Conservation (phyloP, 1,284 basidiomycete genomes). For the Cryptococcus sp. region DNA sequence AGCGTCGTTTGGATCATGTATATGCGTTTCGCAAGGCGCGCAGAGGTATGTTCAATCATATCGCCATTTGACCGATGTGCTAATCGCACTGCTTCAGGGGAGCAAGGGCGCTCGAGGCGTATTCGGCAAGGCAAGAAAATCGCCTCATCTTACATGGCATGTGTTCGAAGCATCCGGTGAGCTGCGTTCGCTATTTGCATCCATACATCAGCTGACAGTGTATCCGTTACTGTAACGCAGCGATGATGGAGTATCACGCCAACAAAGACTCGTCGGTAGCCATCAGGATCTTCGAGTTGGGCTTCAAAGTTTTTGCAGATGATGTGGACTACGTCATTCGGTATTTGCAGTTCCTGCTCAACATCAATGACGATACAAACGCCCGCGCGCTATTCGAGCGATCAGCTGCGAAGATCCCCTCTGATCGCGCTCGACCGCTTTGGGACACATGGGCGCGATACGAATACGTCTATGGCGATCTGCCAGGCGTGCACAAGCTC, state of each 20-base stretch:
- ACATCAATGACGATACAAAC: conserved; percentile 96
- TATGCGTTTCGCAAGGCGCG: conserved; percentile 86
- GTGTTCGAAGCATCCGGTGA: conserved; percentile 87
- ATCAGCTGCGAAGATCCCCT: conserved; percentile 64
- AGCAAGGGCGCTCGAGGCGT: conserved; percentile 73
- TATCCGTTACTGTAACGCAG: conserved; percentile 54
- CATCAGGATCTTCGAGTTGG: conserved; percentile 90
- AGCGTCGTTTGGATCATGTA: conserved; percentile 73
- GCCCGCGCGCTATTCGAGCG: conserved; percentile 94
- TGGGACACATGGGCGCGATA: conserved; percentile 97
- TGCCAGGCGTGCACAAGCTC: conserved; percentile 84
- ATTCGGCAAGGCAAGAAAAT: conserved; percentile 83
- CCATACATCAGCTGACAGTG: not conserved
- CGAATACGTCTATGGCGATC: conserved; percentile 92
- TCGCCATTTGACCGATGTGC: not conserved
- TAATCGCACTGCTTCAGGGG: conserved; percentile 54
- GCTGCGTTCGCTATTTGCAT: conserved; percentile 29
- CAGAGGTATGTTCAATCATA: conserved; percentile 59
- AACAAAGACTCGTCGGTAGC: conserved; percentile 83
- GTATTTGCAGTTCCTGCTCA: conserved; percentile 90
- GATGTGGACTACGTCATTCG: conserved; percentile 83
- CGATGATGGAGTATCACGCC: conserved; percentile 93
- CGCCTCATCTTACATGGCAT: conserved; percentile 85
- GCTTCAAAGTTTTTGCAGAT: conserved; percentile 79
- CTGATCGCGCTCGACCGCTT: conserved; percentile 77